A percentile compares a stretch with the other conserved stretches of the same genome.
Evolutionary conservation across 805 yeast genomes (phyloP).

Genomic region (Zygosaccharomyces siamensis): DNA sequence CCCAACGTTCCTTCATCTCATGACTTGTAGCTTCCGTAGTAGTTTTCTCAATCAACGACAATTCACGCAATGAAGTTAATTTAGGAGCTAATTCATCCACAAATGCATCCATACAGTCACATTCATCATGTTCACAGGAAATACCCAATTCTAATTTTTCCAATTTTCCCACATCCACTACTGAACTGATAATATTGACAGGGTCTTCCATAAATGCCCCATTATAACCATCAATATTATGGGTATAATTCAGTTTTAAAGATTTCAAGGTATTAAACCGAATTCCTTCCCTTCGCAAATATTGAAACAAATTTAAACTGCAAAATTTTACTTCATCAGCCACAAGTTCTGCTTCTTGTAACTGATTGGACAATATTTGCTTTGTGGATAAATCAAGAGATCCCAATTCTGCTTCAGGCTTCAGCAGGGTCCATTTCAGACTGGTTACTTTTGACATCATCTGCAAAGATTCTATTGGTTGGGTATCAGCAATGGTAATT

Average conservation of each 20-base stretch:
- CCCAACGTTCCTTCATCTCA: conserved; percentile 52
- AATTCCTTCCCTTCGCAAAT: conserved; percentile 12
- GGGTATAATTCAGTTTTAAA: conserved; percentile 43
- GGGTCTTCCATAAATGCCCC: conserved; percentile 33
- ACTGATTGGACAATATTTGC: conserved; percentile 3
- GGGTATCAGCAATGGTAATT: conserved; percentile 12
- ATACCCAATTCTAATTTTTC: conserved; percentile 46
- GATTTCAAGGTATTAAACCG: conserved; percentile 25
- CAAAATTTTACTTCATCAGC: conserved; percentile 38
- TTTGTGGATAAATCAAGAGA: conserved; percentile 7
- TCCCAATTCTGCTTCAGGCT: conserved; percentile 7
- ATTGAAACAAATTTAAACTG: conserved; percentile 35
- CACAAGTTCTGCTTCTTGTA: conserved; percentile 25
- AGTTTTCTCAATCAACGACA: conserved; percentile 35
- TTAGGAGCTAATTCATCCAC: conserved; percentile 36
- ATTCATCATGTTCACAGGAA: conserved; percentile 47
- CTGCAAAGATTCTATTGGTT: conserved; percentile 9
- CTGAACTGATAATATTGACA: conserved; percentile 28
- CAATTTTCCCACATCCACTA: conserved; percentile 32
- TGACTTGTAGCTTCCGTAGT: conserved; percentile 38
- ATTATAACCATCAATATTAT: conserved; percentile 42
- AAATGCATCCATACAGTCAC: conserved; percentile 46
- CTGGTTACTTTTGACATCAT: conserved; percentile 12
- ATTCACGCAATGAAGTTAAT: conserved; percentile 21
- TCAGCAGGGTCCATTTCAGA: conserved; percentile 12